A percentile compares a stretch with the other conserved stretches of the same genome.
Evolutionary conservation across 148 eudicot genomes (phyloP).

Genomic region (Rhododendron simsii): DNA sequence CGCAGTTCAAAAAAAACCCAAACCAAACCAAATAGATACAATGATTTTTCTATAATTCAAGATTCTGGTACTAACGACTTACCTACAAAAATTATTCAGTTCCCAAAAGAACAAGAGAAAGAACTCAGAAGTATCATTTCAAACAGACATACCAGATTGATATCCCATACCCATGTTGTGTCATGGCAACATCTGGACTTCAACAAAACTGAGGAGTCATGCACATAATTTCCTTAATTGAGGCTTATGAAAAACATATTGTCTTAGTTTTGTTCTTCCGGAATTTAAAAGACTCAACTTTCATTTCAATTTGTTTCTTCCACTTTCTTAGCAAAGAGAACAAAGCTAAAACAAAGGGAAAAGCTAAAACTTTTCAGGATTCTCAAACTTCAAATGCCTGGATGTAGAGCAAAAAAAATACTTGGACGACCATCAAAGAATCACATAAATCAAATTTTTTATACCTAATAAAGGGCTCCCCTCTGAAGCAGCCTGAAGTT

Average conservation of each 20-base stretch:
- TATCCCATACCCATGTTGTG: not conserved
- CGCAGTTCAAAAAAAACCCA: too few relatives aligned
- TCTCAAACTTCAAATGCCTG: not conserved
- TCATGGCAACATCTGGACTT: not conserved
- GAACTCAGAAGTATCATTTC: not conserved
- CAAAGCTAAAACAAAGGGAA: not conserved
- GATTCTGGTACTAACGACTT: not conserved
- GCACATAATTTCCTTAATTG: not conserved
- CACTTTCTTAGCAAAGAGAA: not conserved
- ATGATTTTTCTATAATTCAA: not conserved
- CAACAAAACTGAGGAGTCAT: not conserved
- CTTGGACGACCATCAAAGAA: not conserved
- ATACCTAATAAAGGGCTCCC: constrained; percentile 87
- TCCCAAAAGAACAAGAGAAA: not conserved
- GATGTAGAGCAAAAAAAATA: not conserved
- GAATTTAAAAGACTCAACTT: not conserved
- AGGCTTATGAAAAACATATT: not conserved
- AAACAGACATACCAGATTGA: not conserved
- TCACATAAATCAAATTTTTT: not conserved
- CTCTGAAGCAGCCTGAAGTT: constrained; percentile 85
- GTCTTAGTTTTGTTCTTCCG: not conserved
- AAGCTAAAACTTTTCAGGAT: not conserved
- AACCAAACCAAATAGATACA: not conserved
- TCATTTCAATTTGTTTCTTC: not conserved
- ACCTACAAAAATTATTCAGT: not conserved